Evolutionary conservation across 2,329 filamentous ascomycete genomes (phyloP).

Genomic region (Apiospora aurea): DNA sequence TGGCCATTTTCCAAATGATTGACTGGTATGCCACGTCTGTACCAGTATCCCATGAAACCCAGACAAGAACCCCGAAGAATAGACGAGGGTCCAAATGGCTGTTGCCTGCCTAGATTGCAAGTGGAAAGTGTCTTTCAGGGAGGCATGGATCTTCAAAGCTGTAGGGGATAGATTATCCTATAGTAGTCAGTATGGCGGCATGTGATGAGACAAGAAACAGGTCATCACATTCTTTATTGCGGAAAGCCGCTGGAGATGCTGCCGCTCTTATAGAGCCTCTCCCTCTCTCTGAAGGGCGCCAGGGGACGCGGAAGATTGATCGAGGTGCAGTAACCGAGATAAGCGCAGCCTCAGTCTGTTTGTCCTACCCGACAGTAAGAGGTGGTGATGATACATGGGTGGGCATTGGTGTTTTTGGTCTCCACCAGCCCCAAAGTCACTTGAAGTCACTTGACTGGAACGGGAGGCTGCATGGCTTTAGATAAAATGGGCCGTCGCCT

Average conservation of each 20-base stretch:
- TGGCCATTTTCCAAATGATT: no score
- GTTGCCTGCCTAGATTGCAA: background rate
- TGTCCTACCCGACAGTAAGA: background rate
- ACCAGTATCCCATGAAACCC: no score
- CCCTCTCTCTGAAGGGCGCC: background rate
- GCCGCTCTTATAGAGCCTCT: background rate
- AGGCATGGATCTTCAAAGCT: background rate
- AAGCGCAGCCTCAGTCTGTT: background rate
- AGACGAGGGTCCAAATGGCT: background rate
- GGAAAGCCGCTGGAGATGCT: background rate
- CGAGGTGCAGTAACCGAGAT: constrained; percentile 3
- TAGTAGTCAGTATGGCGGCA: background rate
- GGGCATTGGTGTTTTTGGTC: background rate
- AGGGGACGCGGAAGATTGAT: background rate
- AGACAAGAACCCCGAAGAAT: background rate
- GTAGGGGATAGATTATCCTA: background rate
- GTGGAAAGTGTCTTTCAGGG: background rate
- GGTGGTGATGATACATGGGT: background rate
- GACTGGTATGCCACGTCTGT: background rate
- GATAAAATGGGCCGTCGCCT: background rate
- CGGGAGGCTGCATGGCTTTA: background rate
- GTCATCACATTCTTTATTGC: constrained; percentile 5
- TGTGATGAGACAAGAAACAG: background rate
- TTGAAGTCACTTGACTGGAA: constrained; percentile 14
- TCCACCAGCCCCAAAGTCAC: constrained; percentile 10